phyloP scores from a whole-genome alignment of 2,329 filamentous ascomycete species.

The Aspergillus sp. region DNA sequence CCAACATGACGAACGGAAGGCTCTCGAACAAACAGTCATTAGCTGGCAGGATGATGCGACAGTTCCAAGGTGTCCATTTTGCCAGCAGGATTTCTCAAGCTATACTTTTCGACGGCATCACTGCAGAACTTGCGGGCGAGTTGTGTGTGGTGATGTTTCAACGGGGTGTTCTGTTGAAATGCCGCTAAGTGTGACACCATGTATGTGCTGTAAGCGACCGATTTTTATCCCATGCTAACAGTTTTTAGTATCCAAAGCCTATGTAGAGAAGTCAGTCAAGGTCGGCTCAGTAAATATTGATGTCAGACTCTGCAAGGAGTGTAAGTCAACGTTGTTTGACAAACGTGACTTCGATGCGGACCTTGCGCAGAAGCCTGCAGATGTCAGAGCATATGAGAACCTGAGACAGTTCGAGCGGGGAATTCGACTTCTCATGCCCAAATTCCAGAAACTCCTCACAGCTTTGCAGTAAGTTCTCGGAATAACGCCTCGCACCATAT shows the following conservation, averaged over 20 bases:
- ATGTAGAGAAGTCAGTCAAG: constrained; percentile 43
- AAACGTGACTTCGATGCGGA: constrained; percentile 77
- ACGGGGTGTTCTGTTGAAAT: constrained; percentile 86
- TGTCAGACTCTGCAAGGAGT: constrained; percentile 89
- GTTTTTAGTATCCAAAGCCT: constrained; percentile 34
- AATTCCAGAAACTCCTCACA: constrained; percentile 75
- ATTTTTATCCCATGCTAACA: constrained; percentile 18
- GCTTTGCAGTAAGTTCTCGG: constrained; percentile 61
- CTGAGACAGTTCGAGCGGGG: constrained; percentile 84
- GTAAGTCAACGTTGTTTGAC: constrained; percentile 69
- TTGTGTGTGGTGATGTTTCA: constrained; percentile 84
- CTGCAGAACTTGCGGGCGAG: constrained; percentile 87
- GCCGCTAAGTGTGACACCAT: constrained; percentile 70
- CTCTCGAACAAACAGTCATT: constrained; percentile 86
- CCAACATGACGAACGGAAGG: constrained; percentile 73
- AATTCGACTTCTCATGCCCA: constrained; percentile 76
- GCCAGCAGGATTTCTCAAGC: constrained; percentile 89
- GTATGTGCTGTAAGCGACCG: constrained; percentile 45
- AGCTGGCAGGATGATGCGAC: constrained; percentile 90
- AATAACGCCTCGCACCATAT: background rate
- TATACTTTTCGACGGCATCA: constrained; percentile 94
- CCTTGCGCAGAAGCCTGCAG: constrained; percentile 65
- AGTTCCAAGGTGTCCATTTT: constrained; percentile 84
- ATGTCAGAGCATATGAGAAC: constrained; percentile 79
- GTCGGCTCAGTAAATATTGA: constrained; percentile 68